Evolutionary conservation across 1,284 basidiomycete species (phyloP).

Genomic region (Wallemia mellicola): DNA sequence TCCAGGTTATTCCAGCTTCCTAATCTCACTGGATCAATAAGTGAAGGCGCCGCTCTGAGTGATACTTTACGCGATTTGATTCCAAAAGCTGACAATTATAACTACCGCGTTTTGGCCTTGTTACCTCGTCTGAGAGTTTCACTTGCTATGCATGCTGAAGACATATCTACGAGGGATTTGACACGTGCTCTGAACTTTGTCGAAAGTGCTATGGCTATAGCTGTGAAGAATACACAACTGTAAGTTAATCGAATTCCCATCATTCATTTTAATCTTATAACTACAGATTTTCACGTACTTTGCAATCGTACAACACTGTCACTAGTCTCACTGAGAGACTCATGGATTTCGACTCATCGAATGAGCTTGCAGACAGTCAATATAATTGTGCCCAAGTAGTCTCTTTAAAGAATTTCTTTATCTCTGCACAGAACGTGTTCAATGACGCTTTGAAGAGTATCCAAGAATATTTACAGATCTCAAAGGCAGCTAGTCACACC

Average conservation of each 20-base stretch:
- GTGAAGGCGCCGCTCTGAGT: constrained; percentile 4
- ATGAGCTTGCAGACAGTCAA: neutral
- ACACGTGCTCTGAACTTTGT: constrained; percentile 45
- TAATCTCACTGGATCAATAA: constrained; percentile 16
- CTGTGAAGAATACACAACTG: neutral
- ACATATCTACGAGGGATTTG: constrained; percentile 57
- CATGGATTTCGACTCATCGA: neutral
- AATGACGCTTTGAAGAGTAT: neutral
- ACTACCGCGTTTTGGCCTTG: constrained; percentile 33
- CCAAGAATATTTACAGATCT: neutral
- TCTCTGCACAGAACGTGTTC: neutral
- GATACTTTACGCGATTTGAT: constrained; percentile 5
- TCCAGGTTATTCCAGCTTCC: constrained; percentile 34
- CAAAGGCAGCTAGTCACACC: neutral
- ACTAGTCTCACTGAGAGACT: neutral
- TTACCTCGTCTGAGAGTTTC: constrained; percentile 37
- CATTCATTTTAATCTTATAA: neutral
- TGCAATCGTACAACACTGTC: neutral
- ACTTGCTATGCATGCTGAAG: constrained; percentile 40
- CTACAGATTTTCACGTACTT: neutral
- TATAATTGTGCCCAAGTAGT: neutral
- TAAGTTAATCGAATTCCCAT: neutral
- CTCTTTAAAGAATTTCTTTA: neutral
- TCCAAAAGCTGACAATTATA: constrained; percentile 31
- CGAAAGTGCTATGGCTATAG: constrained; percentile 39